Percentiles rank a stretch among this genome's conserved stretches.
Conservation (phyloP, 176 grass and related monocot genomes). For the Dactylis glomerata region DNA sequence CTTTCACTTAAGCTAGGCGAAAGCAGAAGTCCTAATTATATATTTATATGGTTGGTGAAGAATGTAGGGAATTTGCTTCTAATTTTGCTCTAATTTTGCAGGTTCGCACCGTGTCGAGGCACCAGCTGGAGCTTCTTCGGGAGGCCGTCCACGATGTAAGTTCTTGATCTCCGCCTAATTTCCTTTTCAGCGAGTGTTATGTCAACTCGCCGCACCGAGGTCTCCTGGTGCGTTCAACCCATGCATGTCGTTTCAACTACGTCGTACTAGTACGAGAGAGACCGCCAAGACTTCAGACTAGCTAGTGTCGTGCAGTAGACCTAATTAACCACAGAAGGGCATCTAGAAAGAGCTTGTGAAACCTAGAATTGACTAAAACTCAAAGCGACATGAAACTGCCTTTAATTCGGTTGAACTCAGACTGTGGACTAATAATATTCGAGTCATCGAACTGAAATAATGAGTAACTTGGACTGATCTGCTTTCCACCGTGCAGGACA, state of each 20-base stretch:
- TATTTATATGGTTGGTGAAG: background rate
- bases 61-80: too few species aligned
- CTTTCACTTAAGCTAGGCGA: too few species aligned
- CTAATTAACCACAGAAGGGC: background rate
- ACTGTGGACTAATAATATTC: background rate
- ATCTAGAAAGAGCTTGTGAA: background rate
- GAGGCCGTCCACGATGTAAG: slow-evolving; percentile 71
- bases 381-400: background rate
- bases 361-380: background rate
- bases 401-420: background rate
- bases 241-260: background rate
- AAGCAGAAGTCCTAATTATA: too few species aligned
- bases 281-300: background rate
- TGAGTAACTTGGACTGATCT: background rate
- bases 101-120: slow-evolving; percentile 49
- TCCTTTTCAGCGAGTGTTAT: background rate
- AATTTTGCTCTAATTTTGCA: background rate
- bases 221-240: background rate
- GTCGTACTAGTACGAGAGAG: background rate
- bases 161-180: background rate
- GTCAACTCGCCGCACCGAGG: too few species aligned
- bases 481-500: slow-evolving; percentile 26
- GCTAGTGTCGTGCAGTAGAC: background rate
- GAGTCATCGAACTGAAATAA: too few species aligned
- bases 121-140: slow-evolving; percentile 60